Base-by-base conservation (phyloP, 495 filamentous ascomycete genomes). In the Aspergillus mulundensis region DNA sequence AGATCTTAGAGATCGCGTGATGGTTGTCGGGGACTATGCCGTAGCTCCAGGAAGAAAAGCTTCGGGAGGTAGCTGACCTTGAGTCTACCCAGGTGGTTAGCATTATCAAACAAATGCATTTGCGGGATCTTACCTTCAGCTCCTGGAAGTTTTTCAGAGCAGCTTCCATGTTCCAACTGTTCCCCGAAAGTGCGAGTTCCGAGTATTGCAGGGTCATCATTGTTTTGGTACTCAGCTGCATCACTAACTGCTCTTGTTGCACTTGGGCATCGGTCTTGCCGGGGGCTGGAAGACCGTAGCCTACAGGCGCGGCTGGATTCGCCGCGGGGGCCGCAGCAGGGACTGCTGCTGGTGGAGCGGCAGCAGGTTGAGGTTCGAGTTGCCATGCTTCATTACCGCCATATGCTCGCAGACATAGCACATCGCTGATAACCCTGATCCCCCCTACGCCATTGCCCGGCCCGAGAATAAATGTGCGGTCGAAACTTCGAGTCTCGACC, bases 391-490 rank as follows among this genome's bases (percentile, higher is more conserved):
- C 77, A 30, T 73, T 66, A 32, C 86, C 86, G 28, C 86, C 84
- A 58, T 81, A 88, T 1, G 83, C 78, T 42, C 87, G 81, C 23
- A 95, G 68, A 19, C 82, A 81, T 44, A 95, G 77, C 62, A 89
- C 82, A 68, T 97, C 93, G 66, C 79, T 91, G 50, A 91, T 77
- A 18, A 97, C 89, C 39, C 91, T 80, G 39, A 96, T 83, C 3
- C 79, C 78, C 5, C 80, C 77, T 18, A 76, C 60, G 7, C 77
- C 78, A 21, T 75, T 77, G 32, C 89, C 90, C 5, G 91, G 91
- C 0, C 90, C 90, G 18, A 97, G 76, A 41, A 92, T 75, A 61
- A 97, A 91, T 0, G 84, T 89, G 20, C 93, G 84, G 57, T 93
- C 88, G 71, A 96, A 97, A 60, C 87, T 89, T 57, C 93, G 86